Evolutionary conservation across 139 green algal species (phyloP), one percentile per base, ranked within the genome.

Genomic region (Chlamydomonas schloesseri): DNA sequence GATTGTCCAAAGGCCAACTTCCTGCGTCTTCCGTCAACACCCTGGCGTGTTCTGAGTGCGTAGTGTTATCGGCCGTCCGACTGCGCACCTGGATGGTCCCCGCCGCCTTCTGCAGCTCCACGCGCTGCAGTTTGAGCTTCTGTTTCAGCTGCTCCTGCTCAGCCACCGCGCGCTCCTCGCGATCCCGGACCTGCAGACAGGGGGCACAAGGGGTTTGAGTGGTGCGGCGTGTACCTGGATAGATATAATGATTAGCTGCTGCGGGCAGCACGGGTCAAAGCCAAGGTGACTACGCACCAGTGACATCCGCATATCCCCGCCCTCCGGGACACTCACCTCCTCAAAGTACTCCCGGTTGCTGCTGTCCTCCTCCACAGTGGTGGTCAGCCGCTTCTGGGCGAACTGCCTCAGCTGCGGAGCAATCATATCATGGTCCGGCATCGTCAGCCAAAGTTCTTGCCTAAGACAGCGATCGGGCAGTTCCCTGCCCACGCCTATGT

Each of bases 311-410:
- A n/a, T n/a, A n/a, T n/a, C 53, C 17, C 42, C 62, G 21, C 37
- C 68, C 34, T 2, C 26, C 26, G 1, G 0, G 8, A 13, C 24
- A 53, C 81, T 1, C 50, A 93, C 89, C 82, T 93, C 89, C 71
- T 90, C 89, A 31, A 90, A 93, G 82, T 91, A 93, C 78, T 93
- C 89, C n/a, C 74, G 76, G 69, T 93, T 93, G 67, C 81, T 89
- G 71, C 57, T 81, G 81, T 93, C 89, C 77, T 93, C 89, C 83
- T 93, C 89, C 64, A 93, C 89, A 31, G 89, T 93, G 18, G 89
- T 93, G 50, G 85, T 93, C 67, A 93, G 46, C 71, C 89, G 86
- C 64, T 90, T 90, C n/a, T 93, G 89, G 15, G 77, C 78, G 24
- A 88, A 87, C 6, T 64, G 31, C 24, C 89, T 60, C n/a, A 92